phyloP scores from a whole-genome alignment of 306 rosid species.

The Alnus rubra region DNA sequence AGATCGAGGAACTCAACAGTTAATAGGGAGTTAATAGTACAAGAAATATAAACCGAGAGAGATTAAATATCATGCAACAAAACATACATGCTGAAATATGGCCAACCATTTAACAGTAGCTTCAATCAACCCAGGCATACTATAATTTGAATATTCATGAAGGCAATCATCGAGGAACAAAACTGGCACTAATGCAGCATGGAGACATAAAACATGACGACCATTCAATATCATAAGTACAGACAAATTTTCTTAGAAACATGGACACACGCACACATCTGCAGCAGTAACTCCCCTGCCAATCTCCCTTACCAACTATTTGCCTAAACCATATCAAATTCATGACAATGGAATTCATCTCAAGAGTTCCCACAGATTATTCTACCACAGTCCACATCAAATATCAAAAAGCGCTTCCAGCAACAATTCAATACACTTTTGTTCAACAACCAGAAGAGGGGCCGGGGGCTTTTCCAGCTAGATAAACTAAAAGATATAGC shows the following conservation, averaged over 20 bases:
- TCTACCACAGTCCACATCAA: background rate
- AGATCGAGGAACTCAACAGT: background rate
- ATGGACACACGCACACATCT: too few relatives aligned
- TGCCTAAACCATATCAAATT: background rate
- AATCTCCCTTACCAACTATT: background rate
- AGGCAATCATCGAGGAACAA: background rate
- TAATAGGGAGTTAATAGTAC: background rate
- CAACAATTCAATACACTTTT: background rate
- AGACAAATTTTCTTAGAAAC: background rate
- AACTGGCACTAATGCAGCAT: background rate
- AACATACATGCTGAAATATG: background rate
- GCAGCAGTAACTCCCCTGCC: background rate
- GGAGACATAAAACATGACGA: background rate
- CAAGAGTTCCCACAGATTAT: background rate
- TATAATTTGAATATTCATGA: background rate
- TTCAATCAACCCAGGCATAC: background rate
- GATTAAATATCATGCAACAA: background rate
- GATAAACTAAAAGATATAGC: background rate
- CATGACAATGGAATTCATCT: background rate
- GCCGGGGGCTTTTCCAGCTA: too few relatives aligned
- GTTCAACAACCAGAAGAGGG: background rate
- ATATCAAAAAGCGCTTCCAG: background rate
- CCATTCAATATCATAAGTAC: background rate
- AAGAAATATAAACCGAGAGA: background rate
- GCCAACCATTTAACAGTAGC: constrained; percentile 2